Conservation (phyloP, 805 yeast species). For the Brettanomyces bruxellensis region DNA sequence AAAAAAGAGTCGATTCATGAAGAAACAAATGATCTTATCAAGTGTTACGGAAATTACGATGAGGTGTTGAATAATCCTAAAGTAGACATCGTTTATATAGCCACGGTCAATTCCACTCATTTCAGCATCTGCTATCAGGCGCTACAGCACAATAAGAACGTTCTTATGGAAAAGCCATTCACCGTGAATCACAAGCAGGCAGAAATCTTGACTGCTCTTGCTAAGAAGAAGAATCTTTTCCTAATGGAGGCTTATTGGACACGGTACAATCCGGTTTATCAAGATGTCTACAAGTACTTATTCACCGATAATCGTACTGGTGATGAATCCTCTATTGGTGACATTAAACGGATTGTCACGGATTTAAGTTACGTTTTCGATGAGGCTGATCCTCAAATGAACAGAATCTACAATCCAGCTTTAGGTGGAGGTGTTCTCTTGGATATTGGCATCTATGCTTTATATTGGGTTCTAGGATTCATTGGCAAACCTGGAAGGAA, state of each 20-base stretch:
- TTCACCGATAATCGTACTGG: conserved; percentile 6
- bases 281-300: conserved; percentile 25
- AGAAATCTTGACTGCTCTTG: conserved; percentile 31
- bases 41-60: conserved; percentile 25
- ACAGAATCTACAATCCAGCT: conserved; percentile 30
- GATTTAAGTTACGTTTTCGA: conserved; percentile 25
- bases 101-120: conserved; percentile 45
- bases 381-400: conserved; percentile 6
- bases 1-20: conserved; percentile 10
- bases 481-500: conserved; percentile 22
- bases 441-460: conserved; percentile 46
- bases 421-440: conserved; percentile 50
- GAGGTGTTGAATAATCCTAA: conserved; percentile 31
- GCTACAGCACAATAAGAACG: conserved; percentile 36
- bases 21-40: conserved; percentile 2
- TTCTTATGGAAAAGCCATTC: conserved; percentile 47
- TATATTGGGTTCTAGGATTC: conserved; percentile 34
- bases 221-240: conserved; percentile 32
- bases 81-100: conserved; percentile 41
- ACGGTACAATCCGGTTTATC: conserved; percentile 38
- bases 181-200: conserved; percentile 40
- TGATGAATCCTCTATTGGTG: conserved; percentile 31
- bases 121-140: conserved; percentile 33
- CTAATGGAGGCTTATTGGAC: conserved; percentile 58
- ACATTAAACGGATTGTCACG: conserved; percentile 32